Conservation (phyloP, 2,329 filamentous ascomycete species). For the Xylogone sp. region DNA sequence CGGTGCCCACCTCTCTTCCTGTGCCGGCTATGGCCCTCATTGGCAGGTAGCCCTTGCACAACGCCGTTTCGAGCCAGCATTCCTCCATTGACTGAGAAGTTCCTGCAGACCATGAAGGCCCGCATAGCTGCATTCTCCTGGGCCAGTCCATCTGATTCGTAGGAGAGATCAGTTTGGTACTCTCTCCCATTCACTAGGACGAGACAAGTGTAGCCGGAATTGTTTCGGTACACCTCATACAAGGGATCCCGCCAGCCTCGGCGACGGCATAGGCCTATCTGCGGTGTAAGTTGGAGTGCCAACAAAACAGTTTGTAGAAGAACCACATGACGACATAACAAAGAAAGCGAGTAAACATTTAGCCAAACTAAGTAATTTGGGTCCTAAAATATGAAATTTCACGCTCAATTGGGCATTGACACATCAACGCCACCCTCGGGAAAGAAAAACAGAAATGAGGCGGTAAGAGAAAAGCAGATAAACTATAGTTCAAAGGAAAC, state of each 20-base stretch:
- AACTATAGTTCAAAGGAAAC: slow-evolving; percentile 18
- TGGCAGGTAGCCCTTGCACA: slow-evolving; percentile 60
- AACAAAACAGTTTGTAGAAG: slow-evolving; percentile 6
- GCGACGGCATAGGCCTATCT: slow-evolving; percentile 83
- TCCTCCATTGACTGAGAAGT: slow-evolving; percentile 95
- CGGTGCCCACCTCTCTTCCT: slow-evolving; percentile 22
- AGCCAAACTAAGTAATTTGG: not conserved
- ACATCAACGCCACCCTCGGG: not conserved
- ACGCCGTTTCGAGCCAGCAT: slow-evolving; percentile 73
- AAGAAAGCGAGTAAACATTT: not conserved
- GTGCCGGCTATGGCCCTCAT: slow-evolving; percentile 27
- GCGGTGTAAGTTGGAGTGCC: slow-evolving; percentile 20
- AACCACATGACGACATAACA: not conserved
- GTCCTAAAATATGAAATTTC: not conserved
- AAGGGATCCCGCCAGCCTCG: slow-evolving; percentile 89
- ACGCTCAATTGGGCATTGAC: not conserved
- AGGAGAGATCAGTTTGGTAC: slow-evolving; percentile 86
- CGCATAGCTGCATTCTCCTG: slow-evolving; percentile 93
- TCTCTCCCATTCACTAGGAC: slow-evolving; percentile 95
- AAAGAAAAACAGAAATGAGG: not conserved
- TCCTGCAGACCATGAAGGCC: slow-evolving; percentile 95
- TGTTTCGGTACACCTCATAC: slow-evolving; percentile 77
- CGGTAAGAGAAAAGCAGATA: slow-evolving; percentile 28
- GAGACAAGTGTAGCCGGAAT: slow-evolving; percentile 78
- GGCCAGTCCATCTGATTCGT: slow-evolving; percentile 76